These are phyloP conservation scores for Panaeolus cyanescens DNA, from an alignment of 768 basidiomycete species.

Conservation along the genomic window DNA sequence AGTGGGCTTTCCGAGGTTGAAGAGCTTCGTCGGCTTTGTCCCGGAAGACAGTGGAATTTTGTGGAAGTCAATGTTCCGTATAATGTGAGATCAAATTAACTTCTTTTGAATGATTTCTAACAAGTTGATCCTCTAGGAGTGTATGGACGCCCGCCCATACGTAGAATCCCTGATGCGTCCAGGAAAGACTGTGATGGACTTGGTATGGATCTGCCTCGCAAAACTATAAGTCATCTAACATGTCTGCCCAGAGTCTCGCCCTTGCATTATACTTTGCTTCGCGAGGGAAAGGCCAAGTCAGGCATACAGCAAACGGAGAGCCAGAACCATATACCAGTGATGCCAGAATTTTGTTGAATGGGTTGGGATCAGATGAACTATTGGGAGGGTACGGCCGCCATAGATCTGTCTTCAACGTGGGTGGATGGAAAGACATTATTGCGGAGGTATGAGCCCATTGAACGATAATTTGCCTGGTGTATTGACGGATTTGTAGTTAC, in stretches of 20 bases:
- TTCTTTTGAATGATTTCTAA: background rate
- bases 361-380: constrained; percentile 94
- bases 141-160: constrained; percentile 48
- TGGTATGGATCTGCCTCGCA: constrained; percentile 50
- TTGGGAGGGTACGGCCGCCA: constrained; percentile 94
- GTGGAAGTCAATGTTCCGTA: constrained; percentile 89
- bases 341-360: constrained; percentile 85
- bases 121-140: constrained; percentile 52
- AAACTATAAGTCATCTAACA: constrained; percentile 5
- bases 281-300: constrained; percentile 67
- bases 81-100: constrained; percentile 42
- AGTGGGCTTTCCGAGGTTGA: constrained; percentile 79
- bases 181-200: constrained; percentile 84
- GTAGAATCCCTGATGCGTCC: constrained; percentile 81
- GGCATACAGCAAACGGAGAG: constrained; percentile 31
- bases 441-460: constrained; percentile 60
- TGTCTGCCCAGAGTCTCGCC: constrained; percentile 71
- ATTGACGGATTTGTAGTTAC: constrained; percentile 55
- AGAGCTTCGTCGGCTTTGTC: constrained; percentile 77
- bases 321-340: constrained; percentile 62
- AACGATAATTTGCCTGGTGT: background rate
- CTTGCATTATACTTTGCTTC: constrained; percentile 94
- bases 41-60: constrained; percentile 87
- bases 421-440: constrained; percentile 77
- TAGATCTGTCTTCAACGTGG: constrained; percentile 65